Evolutionary conservation across 441 rosid genomes (phyloP).

Genomic region (Bruguiera hainesii): DNA sequence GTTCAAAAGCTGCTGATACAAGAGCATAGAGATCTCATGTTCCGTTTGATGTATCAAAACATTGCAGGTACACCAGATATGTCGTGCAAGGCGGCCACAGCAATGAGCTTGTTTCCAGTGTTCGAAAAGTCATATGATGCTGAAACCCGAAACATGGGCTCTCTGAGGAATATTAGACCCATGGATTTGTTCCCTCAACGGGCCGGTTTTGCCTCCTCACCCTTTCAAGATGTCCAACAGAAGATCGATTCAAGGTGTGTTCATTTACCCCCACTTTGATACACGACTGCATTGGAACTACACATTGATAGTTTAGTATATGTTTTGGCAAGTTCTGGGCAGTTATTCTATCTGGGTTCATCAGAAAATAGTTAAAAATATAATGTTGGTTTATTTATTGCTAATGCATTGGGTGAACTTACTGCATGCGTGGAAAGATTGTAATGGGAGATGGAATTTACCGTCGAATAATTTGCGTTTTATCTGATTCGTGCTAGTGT

Average conservation of each 20-base stretch:
- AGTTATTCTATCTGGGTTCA: no score
- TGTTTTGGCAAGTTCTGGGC: no score
- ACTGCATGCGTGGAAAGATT: no score
- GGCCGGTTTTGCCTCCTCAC: constrained; percentile 37
- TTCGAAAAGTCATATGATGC: constrained; percentile 21
- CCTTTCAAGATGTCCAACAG: constrained; percentile 28
- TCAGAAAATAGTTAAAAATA: no score
- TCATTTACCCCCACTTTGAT: not conserved
- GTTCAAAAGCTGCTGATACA: not conserved
- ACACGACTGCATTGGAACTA: not conserved
- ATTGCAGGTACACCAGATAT: constrained; percentile 37
- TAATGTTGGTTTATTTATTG: no score
- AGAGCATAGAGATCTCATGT: constrained; percentile 4
- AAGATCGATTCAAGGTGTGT: constrained; percentile 38
- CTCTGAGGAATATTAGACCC: constrained; percentile 30
- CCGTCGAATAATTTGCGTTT: constrained; percentile 7
- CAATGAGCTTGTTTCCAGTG: constrained; percentile 63
- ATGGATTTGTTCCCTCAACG: constrained; percentile 55
- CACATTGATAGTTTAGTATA: no score
- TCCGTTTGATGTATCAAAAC: constrained; percentile 19
- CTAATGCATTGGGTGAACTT: no score
- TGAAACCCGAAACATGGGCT: constrained; percentile 16
- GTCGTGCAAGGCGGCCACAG: constrained; percentile 26
- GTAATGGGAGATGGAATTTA: not conserved
- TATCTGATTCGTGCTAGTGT: constrained; percentile 16